A percentile compares a stretch with the other conserved stretches of the same genome.
Evolutionary conservation across 768 basidiomycete species (phyloP).

Genomic region (Paxillus rubicundulus): DNA sequence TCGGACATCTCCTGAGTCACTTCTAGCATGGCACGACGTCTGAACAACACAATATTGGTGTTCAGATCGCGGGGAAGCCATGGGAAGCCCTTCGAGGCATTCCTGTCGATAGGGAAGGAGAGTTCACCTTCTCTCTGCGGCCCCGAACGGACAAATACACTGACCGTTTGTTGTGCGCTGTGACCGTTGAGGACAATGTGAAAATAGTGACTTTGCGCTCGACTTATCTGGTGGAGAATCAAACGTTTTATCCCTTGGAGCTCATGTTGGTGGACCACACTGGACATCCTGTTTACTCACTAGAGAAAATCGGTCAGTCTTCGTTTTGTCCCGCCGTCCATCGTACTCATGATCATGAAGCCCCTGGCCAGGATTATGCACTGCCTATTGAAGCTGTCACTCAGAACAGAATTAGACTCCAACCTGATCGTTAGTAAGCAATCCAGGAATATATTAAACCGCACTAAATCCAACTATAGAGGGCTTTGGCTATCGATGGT

Average conservation of each 20-base stretch:
- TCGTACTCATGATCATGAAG: constrained; percentile 64
- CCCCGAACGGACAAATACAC: constrained; percentile 73
- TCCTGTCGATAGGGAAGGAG: constrained; percentile 92
- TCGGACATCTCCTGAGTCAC: not conserved
- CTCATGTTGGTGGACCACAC: constrained; percentile 83
- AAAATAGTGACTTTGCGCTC: constrained; percentile 94
- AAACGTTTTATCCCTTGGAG: constrained; percentile 89
- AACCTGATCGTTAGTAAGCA: constrained; percentile 80
- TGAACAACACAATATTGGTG: constrained; percentile 79
- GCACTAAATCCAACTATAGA: constrained; percentile 43
- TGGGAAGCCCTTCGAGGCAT: constrained; percentile 90
- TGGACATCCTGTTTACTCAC: constrained; percentile 74
- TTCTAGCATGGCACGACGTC: constrained; percentile 45
- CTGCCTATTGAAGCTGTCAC: constrained; percentile 89
- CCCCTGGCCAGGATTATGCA: constrained; percentile 83
- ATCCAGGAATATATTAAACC: not conserved
- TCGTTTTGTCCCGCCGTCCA: not conserved
- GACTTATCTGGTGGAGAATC: constrained; percentile 87
- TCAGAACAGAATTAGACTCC: constrained; percentile 75
- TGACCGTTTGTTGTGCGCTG: constrained; percentile 83
- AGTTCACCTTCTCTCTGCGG: constrained; percentile 83
- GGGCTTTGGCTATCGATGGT: constrained; percentile 97
- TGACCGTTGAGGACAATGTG: constrained; percentile 86
- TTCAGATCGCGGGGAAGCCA: constrained; percentile 79
- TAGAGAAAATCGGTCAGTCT: constrained; percentile 74